Percentiles rank a stretch among this genome's conserved stretches.
Conservation (phyloP, 345 rosid genomes). For the Orychophragmus violaceus region DNA sequence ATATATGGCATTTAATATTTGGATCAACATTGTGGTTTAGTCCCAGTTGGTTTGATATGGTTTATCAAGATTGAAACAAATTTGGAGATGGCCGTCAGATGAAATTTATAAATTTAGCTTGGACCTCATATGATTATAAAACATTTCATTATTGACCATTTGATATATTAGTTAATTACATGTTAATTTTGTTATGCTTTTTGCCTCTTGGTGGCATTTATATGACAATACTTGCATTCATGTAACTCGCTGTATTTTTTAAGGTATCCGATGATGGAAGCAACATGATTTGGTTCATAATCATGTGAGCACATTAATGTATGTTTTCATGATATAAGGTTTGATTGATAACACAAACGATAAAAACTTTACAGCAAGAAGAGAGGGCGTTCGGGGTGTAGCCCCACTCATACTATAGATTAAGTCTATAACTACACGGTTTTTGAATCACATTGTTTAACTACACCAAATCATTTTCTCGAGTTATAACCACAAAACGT, state of each 20-base stretch:
- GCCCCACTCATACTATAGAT: too few species aligned
- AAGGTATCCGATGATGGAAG: slow-evolving; percentile 27
- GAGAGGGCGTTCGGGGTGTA: too few species aligned
- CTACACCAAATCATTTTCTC: too few species aligned
- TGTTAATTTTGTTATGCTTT: background rate
- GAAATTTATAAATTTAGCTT: background rate
- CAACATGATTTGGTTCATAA: too few species aligned
- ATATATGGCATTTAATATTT: background rate
- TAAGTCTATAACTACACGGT: too few species aligned
- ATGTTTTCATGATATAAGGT: too few species aligned
- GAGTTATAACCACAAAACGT: too few species aligned
- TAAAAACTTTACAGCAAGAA: too few species aligned
- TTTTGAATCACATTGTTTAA: too few species aligned
- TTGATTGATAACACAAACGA: too few species aligned
- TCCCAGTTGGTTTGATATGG: background rate
- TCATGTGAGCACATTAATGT: too few species aligned
- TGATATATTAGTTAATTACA: slow-evolving; percentile 3
- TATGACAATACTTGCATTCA: slow-evolving; percentile 17
- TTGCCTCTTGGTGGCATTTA: slow-evolving; percentile 22
- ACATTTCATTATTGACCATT: background rate
- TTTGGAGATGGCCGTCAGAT: background rate
- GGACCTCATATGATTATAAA: slow-evolving; percentile 17
- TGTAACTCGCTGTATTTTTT: background rate
- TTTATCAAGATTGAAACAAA: slow-evolving; percentile 2
- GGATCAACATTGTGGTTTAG: background rate